These are phyloP conservation scores for Stagonosporopsis cucurbitacearum DNA, from an alignment of 2,329 filamentous ascomycete genomes.

Conservation along the genomic window DNA sequence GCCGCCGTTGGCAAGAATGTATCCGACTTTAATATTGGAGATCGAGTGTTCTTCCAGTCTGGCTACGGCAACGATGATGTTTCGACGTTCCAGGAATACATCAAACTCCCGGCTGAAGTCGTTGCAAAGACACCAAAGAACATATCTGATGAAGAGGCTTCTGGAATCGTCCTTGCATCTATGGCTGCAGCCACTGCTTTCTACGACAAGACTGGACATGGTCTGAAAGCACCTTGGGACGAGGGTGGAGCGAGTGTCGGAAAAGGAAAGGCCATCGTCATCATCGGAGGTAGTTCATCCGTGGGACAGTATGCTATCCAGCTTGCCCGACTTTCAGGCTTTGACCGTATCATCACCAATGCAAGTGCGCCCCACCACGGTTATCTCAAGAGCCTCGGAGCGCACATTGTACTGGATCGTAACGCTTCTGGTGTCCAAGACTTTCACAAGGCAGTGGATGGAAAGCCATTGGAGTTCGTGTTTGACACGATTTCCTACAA, in stretches of 20 bases:
- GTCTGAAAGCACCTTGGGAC: slow-evolving; percentile 17
- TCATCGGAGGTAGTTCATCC: slow-evolving; percentile 49
- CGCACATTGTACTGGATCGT: slow-evolving; percentile 22
- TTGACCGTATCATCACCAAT: slow-evolving; percentile 43
- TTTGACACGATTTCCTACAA: slow-evolving; percentile 14
- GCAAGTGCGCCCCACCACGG: slow-evolving; percentile 43
- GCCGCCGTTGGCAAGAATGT: slow-evolving; percentile 52
- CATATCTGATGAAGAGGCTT: slow-evolving; percentile 14
- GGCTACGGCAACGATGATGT: slow-evolving; percentile 33
- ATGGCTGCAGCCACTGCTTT: slow-evolving; percentile 9
- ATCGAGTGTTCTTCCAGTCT: slow-evolving; percentile 40
- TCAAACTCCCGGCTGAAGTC: slow-evolving; percentile 21
- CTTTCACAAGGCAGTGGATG: slow-evolving; percentile 11
- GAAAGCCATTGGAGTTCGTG: slow-evolving; percentile 11
- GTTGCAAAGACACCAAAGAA: slow-evolving; percentile 38
- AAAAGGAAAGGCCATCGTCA: slow-evolving; percentile 38
- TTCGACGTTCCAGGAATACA: slow-evolving; percentile 33
- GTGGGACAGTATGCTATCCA: slow-evolving; percentile 48
- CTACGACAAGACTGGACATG: slow-evolving; percentile 19
- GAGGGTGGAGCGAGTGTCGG: slow-evolving; percentile 18
- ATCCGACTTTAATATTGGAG: slow-evolving; percentile 26
- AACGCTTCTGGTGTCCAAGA: background rate
- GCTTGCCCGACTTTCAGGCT: slow-evolving; percentile 45
- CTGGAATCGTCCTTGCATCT: slow-evolving; percentile 12
- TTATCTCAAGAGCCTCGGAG: slow-evolving; percentile 44